Evolutionary conservation across 1,139 yeast species (phyloP).

Genomic region (Scheffersomyces segobiensis): DNA sequence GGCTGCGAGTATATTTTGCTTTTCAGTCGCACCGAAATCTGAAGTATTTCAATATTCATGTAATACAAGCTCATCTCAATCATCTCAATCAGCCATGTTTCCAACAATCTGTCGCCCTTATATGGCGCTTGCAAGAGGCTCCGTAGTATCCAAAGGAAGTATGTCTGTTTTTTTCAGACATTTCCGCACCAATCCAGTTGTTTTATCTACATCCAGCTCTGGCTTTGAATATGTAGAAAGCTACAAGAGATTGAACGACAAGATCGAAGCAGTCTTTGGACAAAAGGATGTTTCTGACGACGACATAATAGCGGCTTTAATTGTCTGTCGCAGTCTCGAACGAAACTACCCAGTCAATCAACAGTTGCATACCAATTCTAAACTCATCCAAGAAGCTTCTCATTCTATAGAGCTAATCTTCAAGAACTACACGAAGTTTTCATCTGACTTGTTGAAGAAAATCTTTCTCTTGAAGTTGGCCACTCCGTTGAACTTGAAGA

Average conservation of each 20-base stretch:
- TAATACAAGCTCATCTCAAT: background rate
- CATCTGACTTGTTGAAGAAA: slow-evolving; percentile 24
- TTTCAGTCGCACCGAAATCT: background rate
- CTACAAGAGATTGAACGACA: slow-evolving; percentile 7
- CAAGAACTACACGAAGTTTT: slow-evolving; percentile 18
- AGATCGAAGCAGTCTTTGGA: slow-evolving; percentile 3
- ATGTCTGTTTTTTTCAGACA: background rate
- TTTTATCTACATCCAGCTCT: background rate
- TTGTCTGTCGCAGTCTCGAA: background rate
- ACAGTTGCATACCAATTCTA: slow-evolving; percentile 7
- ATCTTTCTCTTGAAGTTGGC: slow-evolving; percentile 40
- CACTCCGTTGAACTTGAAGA: slow-evolving; percentile 22
- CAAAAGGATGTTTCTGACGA: slow-evolving; percentile 1
- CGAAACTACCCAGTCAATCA: slow-evolving; percentile 10
- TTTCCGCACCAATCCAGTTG: background rate
- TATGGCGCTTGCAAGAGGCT: background rate
- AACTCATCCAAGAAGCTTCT: slow-evolving; percentile 7
- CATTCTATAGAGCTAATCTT: slow-evolving; percentile 19
- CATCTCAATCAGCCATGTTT: background rate
- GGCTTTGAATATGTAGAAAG: slow-evolving; percentile 9
- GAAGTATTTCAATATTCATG: background rate
- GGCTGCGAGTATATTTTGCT: background rate
- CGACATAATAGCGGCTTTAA: background rate
- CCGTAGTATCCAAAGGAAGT: background rate
- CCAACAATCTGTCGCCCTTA: background rate